Evolutionary conservation across 225 moss, liverwort and hornwort genomes (phyloP).

Genomic region (Anthoceros angustus): DNA sequence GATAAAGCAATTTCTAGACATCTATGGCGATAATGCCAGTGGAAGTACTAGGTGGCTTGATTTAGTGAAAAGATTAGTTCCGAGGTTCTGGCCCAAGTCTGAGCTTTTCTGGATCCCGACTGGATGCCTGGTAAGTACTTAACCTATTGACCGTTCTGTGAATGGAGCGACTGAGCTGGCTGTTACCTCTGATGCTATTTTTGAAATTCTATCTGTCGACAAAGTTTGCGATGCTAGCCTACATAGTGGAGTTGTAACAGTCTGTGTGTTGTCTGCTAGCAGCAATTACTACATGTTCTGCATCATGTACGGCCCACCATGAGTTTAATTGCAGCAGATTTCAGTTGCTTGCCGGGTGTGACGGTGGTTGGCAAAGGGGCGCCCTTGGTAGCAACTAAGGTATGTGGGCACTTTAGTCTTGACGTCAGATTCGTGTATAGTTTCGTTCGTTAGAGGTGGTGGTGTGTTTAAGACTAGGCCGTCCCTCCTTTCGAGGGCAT

Average conservation of each 20-base stretch:
- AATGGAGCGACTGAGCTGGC: neutral
- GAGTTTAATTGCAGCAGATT: slow-evolving; percentile 83
- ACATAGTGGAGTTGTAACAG: no score
- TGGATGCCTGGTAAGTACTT: slow-evolving; percentile 57
- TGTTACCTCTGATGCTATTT: neutral
- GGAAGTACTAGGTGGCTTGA: slow-evolving; percentile 11
- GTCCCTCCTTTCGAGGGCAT: no score
- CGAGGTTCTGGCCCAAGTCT: slow-evolving; percentile 43
- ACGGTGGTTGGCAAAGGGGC: slow-evolving; percentile 60
- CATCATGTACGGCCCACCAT: slow-evolving; percentile 70
- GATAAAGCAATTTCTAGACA: slow-evolving; percentile 56
- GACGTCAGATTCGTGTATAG: neutral
- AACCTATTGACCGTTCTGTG: neutral
- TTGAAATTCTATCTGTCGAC: neutral
- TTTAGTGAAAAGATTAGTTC: slow-evolving; percentile 25
- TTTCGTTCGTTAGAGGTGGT: neutral
- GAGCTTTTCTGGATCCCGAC: slow-evolving; percentile 87
- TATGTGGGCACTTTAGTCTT: slow-evolving; percentile 8
- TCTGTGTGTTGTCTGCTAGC: slow-evolving; percentile 6
- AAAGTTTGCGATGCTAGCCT: no score
- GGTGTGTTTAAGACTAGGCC: no score
- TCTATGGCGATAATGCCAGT: slow-evolving; percentile 22
- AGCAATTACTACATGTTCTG: slow-evolving; percentile 82
- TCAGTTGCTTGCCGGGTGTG: slow-evolving; percentile 83
- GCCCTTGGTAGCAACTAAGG: slow-evolving; percentile 92